These are phyloP conservation scores for Chaetomium fimeti DNA, from an alignment of 495 filamentous ascomycete genomes.

Conservation along the genomic window DNA sequence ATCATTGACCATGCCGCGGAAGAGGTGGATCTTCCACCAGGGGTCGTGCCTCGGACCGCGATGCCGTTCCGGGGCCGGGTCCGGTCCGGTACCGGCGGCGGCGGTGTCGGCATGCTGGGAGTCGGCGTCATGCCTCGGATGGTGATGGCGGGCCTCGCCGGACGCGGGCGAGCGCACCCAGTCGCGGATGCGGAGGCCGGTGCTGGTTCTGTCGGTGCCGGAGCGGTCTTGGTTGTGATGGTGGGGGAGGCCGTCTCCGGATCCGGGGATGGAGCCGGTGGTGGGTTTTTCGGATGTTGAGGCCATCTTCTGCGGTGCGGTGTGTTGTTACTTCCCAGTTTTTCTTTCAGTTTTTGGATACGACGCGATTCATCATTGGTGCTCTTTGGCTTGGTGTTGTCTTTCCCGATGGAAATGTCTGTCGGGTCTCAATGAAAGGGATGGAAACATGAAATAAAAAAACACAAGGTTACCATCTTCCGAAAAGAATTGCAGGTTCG, in stretches of 20 bases:
- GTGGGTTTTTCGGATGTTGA: constrained; percentile 5
- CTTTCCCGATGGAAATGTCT: neutral
- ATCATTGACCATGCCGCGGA: constrained; percentile 73
- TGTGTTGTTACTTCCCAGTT: neutral
- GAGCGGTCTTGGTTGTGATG: constrained; percentile 1
- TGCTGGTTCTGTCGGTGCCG: too few relatives aligned
- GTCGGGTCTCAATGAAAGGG: neutral
- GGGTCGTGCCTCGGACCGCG: constrained; percentile 26
- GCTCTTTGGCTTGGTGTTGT: neutral
- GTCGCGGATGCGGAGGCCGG: constrained; percentile 17
- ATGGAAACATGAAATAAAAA: neutral
- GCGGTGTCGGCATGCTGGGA: neutral
- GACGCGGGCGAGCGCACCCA: constrained; percentile 9
- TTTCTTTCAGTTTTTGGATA: neutral
- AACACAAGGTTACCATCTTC: too few relatives aligned
- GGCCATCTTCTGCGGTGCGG: neutral
- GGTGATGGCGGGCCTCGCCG: constrained; percentile 3
- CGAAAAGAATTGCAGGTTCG: neutral
- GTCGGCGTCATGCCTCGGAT: neutral
- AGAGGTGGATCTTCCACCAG: constrained; percentile 63
- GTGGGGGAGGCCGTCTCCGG: constrained; percentile 12
- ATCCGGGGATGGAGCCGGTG: neutral
- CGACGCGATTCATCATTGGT: neutral
- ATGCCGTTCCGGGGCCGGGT: constrained; percentile 15
- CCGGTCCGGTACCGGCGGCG: constrained; percentile 12